Evolutionary conservation across 2,329 filamentous ascomycete species (phyloP).

Genomic region (Amphichorda felina): DNA sequence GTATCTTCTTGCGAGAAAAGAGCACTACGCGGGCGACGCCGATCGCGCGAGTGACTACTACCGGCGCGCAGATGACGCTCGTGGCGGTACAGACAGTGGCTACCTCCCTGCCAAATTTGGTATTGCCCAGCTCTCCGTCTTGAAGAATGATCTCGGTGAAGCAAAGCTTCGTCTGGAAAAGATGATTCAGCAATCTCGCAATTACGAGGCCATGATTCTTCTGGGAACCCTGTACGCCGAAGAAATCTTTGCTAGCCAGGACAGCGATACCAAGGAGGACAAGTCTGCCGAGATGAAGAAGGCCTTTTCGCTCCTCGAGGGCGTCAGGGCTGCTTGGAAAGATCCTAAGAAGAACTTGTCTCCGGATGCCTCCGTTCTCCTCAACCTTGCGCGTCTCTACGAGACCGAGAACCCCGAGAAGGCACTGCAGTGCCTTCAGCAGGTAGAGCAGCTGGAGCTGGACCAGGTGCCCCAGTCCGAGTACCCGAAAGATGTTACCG

Average conservation of each 20-base stretch:
- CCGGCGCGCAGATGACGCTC: constrained; percentile 77
- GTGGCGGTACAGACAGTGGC: constrained; percentile 81
- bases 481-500: constrained; percentile 39
- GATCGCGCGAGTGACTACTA: constrained; percentile 78
- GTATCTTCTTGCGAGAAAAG: constrained; percentile 87
- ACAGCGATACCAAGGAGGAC: constrained; percentile 66
- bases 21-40: constrained; percentile 69
- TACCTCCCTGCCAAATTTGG: constrained; percentile 94
- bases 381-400: constrained; percentile 87
- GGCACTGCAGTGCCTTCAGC: constrained; percentile 79
- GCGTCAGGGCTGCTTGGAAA: constrained; percentile 80
- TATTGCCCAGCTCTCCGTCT: constrained; percentile 74
- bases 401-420: constrained; percentile 79
- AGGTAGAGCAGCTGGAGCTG: constrained; percentile 84
- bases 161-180: constrained; percentile 92
- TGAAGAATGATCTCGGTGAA: constrained; percentile 75
- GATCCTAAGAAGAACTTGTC: constrained; percentile 75
- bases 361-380: constrained; percentile 74
- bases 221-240: constrained; percentile 89
- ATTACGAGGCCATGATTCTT: constrained; percentile 80
- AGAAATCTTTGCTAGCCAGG: constrained; percentile 75
- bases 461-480: constrained; percentile 65
- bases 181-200: constrained; percentile 76
- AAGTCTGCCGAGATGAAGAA: constrained; percentile 78
- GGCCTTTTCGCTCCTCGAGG: constrained; percentile 73